Percentiles rank a stretch among this genome's conserved stretches.
Evolutionary conservation across 192 early-diverging fungal genomes (phyloP).

Genomic region (Irineochytrium annulatum): DNA sequence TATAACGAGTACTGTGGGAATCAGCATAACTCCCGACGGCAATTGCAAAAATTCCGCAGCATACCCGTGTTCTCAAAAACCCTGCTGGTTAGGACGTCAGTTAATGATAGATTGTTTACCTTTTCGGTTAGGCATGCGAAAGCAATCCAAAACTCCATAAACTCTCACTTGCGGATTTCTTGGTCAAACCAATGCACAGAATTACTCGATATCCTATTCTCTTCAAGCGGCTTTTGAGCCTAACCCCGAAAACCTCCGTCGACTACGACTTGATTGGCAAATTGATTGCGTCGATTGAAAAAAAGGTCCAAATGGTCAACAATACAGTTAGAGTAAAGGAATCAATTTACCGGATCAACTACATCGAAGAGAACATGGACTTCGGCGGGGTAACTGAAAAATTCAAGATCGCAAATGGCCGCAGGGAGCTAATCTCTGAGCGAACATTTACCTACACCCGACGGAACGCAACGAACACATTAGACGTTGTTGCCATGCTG

Average conservation of each 20-base stretch:
- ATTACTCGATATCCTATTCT: constrained; percentile 49
- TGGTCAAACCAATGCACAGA: constrained; percentile 51
- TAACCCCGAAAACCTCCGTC: constrained; percentile 4
- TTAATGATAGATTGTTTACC: constrained; percentile 14
- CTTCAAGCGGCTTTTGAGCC: constrained; percentile 39
- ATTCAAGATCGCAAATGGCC: constrained; percentile 43
- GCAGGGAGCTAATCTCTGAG: constrained; percentile 47
- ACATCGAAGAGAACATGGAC: constrained; percentile 49
- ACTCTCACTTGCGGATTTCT: constrained; percentile 35
- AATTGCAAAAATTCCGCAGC: constrained; percentile 16
- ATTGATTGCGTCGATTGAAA: constrained; percentile 39
- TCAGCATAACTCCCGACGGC: constrained; percentile 34
- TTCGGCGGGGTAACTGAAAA: constrained; percentile 45
- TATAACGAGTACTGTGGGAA: constrained; percentile 46
- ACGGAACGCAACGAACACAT: constrained; percentile 32
- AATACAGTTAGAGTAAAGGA: constrained; percentile 39
- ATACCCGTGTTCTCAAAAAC: too few relatives aligned
- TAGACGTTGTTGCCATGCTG: constrained; percentile 43
- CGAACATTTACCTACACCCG: constrained; percentile 40
- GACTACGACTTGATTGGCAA: constrained; percentile 29
- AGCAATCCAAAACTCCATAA: constrained; percentile 44
- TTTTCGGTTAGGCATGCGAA: constrained; percentile 34
- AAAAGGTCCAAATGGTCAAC: constrained; percentile 36
- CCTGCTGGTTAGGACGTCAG: too few relatives aligned
- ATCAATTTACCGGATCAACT: constrained; percentile 32